A percentile compares a stretch with the other conserved stretches of the same genome.
Evolutionary conservation across 2,329 filamentous ascomycete genomes (phyloP).

Genomic region (Plectosphaerella plurivora): DNA sequence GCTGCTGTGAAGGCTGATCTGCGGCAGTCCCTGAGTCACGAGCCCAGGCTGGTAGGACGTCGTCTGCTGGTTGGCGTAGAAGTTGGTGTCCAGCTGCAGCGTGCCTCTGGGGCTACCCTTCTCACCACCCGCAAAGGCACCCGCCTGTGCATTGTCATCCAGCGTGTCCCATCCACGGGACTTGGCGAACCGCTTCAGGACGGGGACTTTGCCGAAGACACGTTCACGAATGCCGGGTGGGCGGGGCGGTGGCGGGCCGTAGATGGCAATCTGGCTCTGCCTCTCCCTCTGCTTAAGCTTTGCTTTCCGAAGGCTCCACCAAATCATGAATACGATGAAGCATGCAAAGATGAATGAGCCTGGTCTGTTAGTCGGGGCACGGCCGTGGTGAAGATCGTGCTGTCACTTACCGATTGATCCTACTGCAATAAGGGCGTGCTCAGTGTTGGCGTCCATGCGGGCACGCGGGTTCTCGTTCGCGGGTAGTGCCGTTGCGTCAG

Average conservation of each 20-base stretch:
- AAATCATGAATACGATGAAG: conserved; percentile 40
- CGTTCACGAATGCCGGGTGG: conserved; percentile 8
- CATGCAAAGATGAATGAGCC: conserved; percentile 40
- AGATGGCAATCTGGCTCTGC: conserved; percentile 12
- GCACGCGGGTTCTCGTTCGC: conserved; percentile 4
- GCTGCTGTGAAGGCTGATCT: conserved; percentile 6
- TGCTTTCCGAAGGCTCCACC: conserved; percentile 34
- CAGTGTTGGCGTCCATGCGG: conserved; percentile 19
- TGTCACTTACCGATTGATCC: conserved; percentile 27
- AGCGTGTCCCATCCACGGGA: conserved; percentile 26
- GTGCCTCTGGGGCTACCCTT: conserved; percentile 15
- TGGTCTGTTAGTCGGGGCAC: conserved; percentile 11
- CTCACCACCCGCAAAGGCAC: conserved; percentile 14
- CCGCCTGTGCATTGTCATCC: conserved; percentile 12
- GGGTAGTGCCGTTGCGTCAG: conserved; percentile 4
- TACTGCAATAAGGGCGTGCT: conserved; percentile 27
- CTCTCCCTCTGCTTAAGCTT: conserved; percentile 25
- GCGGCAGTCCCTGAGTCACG: conserved; percentile 7
- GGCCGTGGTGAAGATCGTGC: too few relatives aligned
- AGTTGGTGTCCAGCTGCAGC: conserved; percentile 15
- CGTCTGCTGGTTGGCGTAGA: conserved; percentile 13
- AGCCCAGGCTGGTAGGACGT: not conserved
- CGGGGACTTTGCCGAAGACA: conserved; percentile 27
- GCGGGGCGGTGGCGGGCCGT: conserved; percentile 2
- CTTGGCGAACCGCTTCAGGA: conserved; percentile 27